Base-by-base conservation (phyloP, 2,329 filamentous ascomycete species). In the Venturia asperata region DNA sequence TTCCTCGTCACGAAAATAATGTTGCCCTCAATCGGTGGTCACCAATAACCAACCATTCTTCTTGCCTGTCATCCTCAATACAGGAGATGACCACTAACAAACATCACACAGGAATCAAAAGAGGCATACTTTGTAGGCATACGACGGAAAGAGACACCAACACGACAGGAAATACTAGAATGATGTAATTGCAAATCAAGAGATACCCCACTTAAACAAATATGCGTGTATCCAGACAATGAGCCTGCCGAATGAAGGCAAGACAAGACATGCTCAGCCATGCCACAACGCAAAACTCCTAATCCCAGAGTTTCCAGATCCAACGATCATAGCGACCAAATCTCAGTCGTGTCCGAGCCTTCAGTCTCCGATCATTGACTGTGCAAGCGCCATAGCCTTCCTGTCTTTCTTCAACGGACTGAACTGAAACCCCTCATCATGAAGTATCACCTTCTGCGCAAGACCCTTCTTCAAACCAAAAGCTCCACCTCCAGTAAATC, bases 111-210 rank as follows among this genome's bases (percentile, higher is more conserved):
- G 89, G 89, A 91, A 79, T 92, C 89, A 0, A 91, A 86, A 74
- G 94, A 97, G 75, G 83, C 87, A 3, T 97, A 89, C 72, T 95
- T 97, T 72, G 87, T 97, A 60, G 92, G 87, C 0, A 74, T 97
- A 66, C 80, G 82, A 67, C 84, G 91, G 68, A 93, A 88, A 73
- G 76, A 58, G 11, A 58, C 52, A n/a, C 52, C 52, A 7, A 58
- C 52, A 24, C 24, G 43, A 24, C 43, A 62, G 11, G 30, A 30
- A 6, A 43, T 62, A 62, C 43, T 43, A 27, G 39, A 30, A 37
- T 47, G 43, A 62, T 62, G 27, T 34, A 37, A 9, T 58, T 34
- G 6, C 30, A 21, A 21, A 56, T 56, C 27, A n/a, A 34, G 52
- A 47, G 13, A 58, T 37, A 43, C 10, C 39, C 39, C 60, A 47